Evolutionary conservation across 2,329 filamentous ascomycete species (phyloP), one percentile per base, ranked within the genome.

Genomic region (Scedosporium dehoogii): DNA sequence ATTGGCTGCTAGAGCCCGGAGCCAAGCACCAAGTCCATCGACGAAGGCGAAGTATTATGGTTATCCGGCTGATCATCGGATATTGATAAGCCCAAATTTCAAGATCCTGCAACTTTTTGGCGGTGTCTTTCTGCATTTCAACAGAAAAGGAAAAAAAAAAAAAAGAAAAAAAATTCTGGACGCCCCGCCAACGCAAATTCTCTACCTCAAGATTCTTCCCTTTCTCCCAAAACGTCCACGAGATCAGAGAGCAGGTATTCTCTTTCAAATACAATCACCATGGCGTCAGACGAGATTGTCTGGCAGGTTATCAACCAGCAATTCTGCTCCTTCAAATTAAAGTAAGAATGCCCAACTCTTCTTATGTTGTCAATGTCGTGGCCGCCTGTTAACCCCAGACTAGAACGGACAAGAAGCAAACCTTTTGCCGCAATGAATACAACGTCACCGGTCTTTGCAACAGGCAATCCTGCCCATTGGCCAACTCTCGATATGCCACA

Each of bases 231-330:
- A 59, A 59, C 9, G n/a, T 42, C 9, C 41, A 59, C 33, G 33
- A 38, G 6, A 14, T 10, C 18, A 55, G 18, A 27, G 18, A 27
- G 23, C 18, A 14, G 5, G 23, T 48, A 21, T 60, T 41, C 38
- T 42, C 38, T 38, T 16, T 12, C 27, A 33, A 23, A 57, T 0
- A 6, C 7, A 21, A 27, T 27, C 57, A 76, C 64, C 63, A 96
- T 94, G 90, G 86, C 90, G 63, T 96, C 91, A 66, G 93, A 97
- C 81, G 93, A 97, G 77, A 96, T 97, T 67, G 88, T 97, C 66
- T 99, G 94, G 94, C 87, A 92, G 74, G 90, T 97, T 63, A 96
- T 97, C 68, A 96, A 96, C 76, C 90, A 94, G 76, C 90, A 93
- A 73, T 96, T 94, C 74, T 97, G 94, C 79, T 88, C 89, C 60